Base-by-base conservation (phyloP, 768 basidiomycete genomes). In the Russula dissimulans region DNA sequence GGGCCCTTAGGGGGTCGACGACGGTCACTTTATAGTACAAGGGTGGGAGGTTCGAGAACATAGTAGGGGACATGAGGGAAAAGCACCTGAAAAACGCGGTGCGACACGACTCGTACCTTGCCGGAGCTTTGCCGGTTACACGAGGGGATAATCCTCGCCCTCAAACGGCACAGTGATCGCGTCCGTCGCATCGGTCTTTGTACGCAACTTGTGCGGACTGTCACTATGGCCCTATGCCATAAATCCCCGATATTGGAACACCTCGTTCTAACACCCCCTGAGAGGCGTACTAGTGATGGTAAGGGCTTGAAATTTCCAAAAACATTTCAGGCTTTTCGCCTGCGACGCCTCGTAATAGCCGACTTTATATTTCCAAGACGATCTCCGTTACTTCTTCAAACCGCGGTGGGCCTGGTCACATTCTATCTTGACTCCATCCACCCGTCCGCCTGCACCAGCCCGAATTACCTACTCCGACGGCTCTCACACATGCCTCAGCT, bases 401-500 rank as follows among this genome's bases (percentile, higher is more conserved):
- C 36, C 5, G 14, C 22, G 6, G 3, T 8, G 11, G 12, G 22
- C 18, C 36, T 51, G 3, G 22, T 22, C 18, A 39, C 18, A 8
- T 36, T 51, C 2, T 5, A 1, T 3, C 18, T 39, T 26, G 3
- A 1, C 0, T 17, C 1, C n/a, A 38, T 8, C 12, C 22, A 46
- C 11, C 45, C 50, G 39, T 15, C 36, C 12, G 5, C 18, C 4
- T 8, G 4, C 18, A 7, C 22, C 6, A 12, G 14, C 5, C 36
- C 50, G 39, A 51, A 22, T 38, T 2, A 14, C 15, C 15, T 39
- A 6, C 36, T 51, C 36, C 50, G 39, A 8, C 38, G 17, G 12
- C 43, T 59, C 6, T 43, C 42, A 15, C 17, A 39, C 42, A 45
- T 52, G 36, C 57, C 49, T 8, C 57, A 46, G 7, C 50, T 59